Conservation (phyloP, 345 rosid species). For the Salix viminalis region DNA sequence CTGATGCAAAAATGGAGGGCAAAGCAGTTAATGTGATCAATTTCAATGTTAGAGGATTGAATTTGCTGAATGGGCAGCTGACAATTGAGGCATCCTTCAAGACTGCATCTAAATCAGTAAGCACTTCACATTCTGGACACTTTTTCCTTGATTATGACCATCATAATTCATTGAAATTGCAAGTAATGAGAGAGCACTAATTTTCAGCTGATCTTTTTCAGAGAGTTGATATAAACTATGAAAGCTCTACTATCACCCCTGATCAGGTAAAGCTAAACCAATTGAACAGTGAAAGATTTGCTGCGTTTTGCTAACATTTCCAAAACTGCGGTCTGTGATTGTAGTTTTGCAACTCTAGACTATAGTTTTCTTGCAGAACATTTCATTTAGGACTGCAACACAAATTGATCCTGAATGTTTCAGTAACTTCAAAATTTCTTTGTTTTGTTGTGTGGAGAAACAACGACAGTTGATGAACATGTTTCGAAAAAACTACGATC, state of each 20-base stretch:
- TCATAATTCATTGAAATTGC: not conserved
- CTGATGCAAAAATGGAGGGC: slow-evolving; percentile 54
- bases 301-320: not conserved
- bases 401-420: not conserved
- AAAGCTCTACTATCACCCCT: slow-evolving; percentile 67
- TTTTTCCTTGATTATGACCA: not conserved
- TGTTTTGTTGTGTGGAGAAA: slow-evolving; percentile 11
- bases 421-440: not conserved
- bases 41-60: slow-evolving; percentile 77
- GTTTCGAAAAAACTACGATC: slow-evolving; percentile 60
- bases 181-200: not conserved
- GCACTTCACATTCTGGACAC: slow-evolving; percentile 1
- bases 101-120: slow-evolving; percentile 62
- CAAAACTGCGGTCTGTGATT: not conserved
- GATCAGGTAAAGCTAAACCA: slow-evolving; percentile 44
- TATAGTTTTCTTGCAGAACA: not conserved
- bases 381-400: not conserved
- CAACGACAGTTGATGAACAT: slow-evolving; percentile 67
- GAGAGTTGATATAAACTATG: slow-evolving; percentile 69
- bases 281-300: not conserved
- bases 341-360: not conserved
- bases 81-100: slow-evolving; percentile 72
- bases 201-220: slow-evolving; percentile 25
- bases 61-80: slow-evolving; percentile 62
- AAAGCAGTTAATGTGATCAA: slow-evolving; percentile 85